Percentiles rank a stretch among this genome's conserved stretches.
These are phyloP conservation scores for Allantophomopsis cytisporea DNA, from an alignment of 2,329 filamentous ascomycete species.

Conservation along the genomic window DNA sequence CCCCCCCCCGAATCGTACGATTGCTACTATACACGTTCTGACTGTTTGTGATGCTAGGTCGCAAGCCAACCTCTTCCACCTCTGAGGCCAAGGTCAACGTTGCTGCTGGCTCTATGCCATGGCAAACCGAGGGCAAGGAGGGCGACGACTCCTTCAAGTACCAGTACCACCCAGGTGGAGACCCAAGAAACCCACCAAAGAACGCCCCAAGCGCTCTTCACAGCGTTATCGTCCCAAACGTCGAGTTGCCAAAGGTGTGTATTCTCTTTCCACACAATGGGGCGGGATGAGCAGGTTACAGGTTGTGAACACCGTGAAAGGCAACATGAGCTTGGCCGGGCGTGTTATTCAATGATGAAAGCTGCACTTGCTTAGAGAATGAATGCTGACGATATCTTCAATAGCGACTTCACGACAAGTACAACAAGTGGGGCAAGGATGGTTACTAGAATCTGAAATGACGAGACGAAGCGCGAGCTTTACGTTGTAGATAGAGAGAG, in stretches of 20 bases:
- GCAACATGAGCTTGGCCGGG: constrained; percentile 3
- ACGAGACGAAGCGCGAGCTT: constrained; percentile 24
- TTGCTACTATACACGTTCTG: constrained; percentile 1
- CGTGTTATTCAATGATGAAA: background rate
- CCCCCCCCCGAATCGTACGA: background rate
- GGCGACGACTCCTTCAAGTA: constrained; percentile 55
- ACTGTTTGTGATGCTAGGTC: constrained; percentile 34
- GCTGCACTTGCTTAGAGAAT: background rate
- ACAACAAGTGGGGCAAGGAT: constrained; percentile 99
- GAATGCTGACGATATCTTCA: constrained; percentile 1
- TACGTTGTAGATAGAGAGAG: constrained; percentile 14
- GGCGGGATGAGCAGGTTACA: background rate
- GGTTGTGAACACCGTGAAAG: background rate
- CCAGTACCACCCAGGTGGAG: constrained; percentile 57
- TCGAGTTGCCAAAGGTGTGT: constrained; percentile 77
- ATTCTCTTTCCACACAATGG: background rate
- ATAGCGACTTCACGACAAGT: constrained; percentile 85
- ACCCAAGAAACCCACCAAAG: constrained; percentile 60
- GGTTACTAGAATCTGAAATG: constrained; percentile 35
- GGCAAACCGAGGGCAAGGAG: constrained; percentile 56
- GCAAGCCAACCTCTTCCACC: constrained; percentile 71
- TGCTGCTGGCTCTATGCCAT: constrained; percentile 72
- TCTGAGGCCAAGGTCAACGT: constrained; percentile 70
- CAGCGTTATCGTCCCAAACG: constrained; percentile 84
- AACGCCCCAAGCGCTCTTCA: constrained; percentile 93